Base-by-base conservation (phyloP, 2,329 filamentous ascomycete species). In the Alternaria sp. region DNA sequence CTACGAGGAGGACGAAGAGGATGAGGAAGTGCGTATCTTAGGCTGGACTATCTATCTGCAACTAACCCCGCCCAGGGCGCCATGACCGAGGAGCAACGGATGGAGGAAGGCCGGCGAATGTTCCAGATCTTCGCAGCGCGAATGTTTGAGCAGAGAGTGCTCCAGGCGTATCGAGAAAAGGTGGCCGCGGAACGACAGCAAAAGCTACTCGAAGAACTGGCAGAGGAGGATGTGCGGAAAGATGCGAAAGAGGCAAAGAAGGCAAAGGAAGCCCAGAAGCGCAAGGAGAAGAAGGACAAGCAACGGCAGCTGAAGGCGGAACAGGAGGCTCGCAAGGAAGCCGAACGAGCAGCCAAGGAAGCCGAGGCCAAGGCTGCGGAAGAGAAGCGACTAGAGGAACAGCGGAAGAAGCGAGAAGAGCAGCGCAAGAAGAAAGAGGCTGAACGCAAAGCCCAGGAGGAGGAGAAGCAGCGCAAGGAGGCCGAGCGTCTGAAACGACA, bases 91-190 rank as follows among this genome's bases (percentile, higher is more conserved):
- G 93, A 97, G 83, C 94, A 98, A 84, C 92, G 96, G 65, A 98
- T 99, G 96, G 94, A 98, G 80, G 96, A 99, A 84, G 96, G 96
- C 65, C 89, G 96, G 60, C 88, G 95, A 71, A 99, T 99, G 96
- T 99, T 99, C 79, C 96, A 99, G 80, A 98, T 99, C 79, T 99
- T 99, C 81, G 96, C 96, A 65, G 96, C 96, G 61, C 90, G 96
- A 67, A 99, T 99, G 96, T 99, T 99, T 80, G 96, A 99, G 83
- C 96, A 99, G 80, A 88, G 96, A 67, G 96, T 99, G 21, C 86
- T 99, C 62, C 95, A 92, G 45, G 96, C 96, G n/a, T 99, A 99
- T 82, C 92, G 93, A 79, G 95, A 98, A 82, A 97, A 97, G 79
- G 95, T 99, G 4, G 93, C 96, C 17, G 90, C 91, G 72, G 95